Percentiles rank a stretch among this genome's conserved stretches.
phyloP scores from a whole-genome alignment of 768 basidiomycete species.

The Russula lepida region DNA sequence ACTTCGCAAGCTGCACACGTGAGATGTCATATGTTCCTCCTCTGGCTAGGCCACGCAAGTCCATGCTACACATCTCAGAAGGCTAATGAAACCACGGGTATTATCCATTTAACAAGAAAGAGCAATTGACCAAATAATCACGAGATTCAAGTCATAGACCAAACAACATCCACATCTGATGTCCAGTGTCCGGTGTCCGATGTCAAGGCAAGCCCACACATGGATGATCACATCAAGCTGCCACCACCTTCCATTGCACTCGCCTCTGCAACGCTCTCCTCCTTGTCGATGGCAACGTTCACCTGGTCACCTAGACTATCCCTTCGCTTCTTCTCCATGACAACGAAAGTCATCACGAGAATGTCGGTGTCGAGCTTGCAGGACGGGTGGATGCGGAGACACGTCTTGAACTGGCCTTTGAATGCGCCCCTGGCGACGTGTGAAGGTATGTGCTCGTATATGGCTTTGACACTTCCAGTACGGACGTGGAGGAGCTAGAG shows the following conservation, averaged over 20 bases:
- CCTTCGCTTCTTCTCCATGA: constrained; percentile 47
- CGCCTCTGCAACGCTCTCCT: constrained; percentile 22
- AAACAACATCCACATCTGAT: neutral
- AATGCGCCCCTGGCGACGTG: constrained; percentile 39
- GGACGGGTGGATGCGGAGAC: constrained; percentile 39
- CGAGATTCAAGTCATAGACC: neutral
- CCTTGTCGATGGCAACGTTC: constrained; percentile 18
- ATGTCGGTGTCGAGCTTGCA: constrained; percentile 42
- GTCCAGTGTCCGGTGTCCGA: no score
- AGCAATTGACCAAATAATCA: neutral
- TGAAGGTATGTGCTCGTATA: constrained; percentile 18
- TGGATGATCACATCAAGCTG: constrained; percentile 6
- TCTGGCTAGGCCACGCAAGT: neutral
- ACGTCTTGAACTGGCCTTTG: constrained; percentile 39
- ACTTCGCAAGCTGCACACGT: neutral
- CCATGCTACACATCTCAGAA: neutral
- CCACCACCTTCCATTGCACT: constrained; percentile 24
- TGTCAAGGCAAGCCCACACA: neutral
- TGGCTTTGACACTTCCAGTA: constrained; percentile 15
- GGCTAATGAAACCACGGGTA: neutral
- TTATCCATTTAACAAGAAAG: neutral
- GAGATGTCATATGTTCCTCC: neutral
- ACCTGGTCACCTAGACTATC: constrained; percentile 27
- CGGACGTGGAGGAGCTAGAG: constrained; percentile 18
- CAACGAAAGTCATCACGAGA: constrained; percentile 44